A percentile compares a stretch with the other conserved stretches of the same genome.
These are phyloP conservation scores for Ceratobasidium theobromae DNA, from an alignment of 1,284 basidiomycete genomes.

Conservation along the genomic window DNA sequence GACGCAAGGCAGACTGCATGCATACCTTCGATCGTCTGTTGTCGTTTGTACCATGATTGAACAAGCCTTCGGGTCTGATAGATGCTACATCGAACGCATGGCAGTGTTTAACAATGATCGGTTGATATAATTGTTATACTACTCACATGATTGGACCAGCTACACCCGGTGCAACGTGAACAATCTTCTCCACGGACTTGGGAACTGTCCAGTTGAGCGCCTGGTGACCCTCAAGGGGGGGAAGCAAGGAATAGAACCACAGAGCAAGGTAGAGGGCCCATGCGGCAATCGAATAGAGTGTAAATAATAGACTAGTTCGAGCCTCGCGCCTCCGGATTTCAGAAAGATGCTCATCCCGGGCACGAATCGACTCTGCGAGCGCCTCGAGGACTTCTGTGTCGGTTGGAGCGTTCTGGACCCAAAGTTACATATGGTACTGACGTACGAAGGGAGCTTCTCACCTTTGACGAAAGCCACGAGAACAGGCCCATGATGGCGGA, in stretches of 20 bases:
- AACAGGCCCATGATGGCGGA: slow-evolving; percentile 26
- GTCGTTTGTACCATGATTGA: slow-evolving; percentile 83
- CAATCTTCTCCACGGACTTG: slow-evolving; percentile 50
- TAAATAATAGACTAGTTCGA: slow-evolving; percentile 75
- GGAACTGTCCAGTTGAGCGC: slow-evolving; percentile 40
- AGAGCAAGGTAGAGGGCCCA: slow-evolving; percentile 80
- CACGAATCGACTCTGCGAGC: slow-evolving; percentile 67
- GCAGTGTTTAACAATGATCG: not conserved
- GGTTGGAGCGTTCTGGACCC: slow-evolving; percentile 50
- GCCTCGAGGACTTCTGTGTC: slow-evolving; percentile 67
- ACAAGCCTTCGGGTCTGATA: slow-evolving; percentile 81
- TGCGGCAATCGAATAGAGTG: slow-evolving; percentile 74
- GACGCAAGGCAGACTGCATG: slow-evolving; percentile 29
- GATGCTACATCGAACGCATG: slow-evolving; percentile 57
- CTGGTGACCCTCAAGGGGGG: slow-evolving; percentile 45
- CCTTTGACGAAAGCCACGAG: slow-evolving; percentile 31
- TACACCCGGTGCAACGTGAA: slow-evolving; percentile 59
- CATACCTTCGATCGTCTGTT: slow-evolving; percentile 83
- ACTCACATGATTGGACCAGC: slow-evolving; percentile 81
- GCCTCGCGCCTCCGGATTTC: slow-evolving; percentile 88
- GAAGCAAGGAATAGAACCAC: slow-evolving; percentile 76
- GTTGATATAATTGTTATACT: not conserved
- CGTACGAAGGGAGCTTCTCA: not conserved
- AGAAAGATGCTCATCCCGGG: slow-evolving; percentile 76
- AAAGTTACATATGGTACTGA: not conserved